Conservation (phyloP, 164 flowering plant species). For the Warburgia ugandensis region DNA sequence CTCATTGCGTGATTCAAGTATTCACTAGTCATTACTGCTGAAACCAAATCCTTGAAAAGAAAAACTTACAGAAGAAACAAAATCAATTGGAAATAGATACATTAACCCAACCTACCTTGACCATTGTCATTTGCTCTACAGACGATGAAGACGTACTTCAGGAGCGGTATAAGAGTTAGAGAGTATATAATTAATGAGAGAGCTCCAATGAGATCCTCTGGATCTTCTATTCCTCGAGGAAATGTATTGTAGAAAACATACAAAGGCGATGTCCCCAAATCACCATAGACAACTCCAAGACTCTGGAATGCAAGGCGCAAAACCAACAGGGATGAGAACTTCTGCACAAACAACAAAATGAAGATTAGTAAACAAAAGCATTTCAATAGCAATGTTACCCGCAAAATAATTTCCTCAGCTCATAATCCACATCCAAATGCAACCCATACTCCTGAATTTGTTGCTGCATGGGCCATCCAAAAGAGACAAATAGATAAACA, state of each 20-base stretch:
- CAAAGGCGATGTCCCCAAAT: constrained; percentile 94
- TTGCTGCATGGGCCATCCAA: background rate
- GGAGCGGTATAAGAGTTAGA: constrained; percentile 74
- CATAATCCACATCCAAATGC: too few relatives aligned
- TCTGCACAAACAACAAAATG: constrained; percentile 48
- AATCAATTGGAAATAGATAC: too few relatives aligned
- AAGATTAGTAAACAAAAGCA: too few relatives aligned
- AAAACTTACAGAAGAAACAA: too few relatives aligned
- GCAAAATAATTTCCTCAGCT: too few relatives aligned
- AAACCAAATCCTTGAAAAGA: too few relatives aligned
- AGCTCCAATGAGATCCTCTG: constrained; percentile 86
- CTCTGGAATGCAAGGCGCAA: constrained; percentile 84
- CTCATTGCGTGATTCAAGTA: too few relatives aligned
- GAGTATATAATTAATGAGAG: constrained; percentile 93
- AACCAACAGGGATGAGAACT: constrained; percentile 63
- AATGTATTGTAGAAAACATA: constrained; percentile 95
- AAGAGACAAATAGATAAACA: constrained; percentile 1
- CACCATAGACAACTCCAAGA: constrained; percentile 95
- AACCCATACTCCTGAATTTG: too few relatives aligned
- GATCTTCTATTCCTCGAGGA: constrained; percentile 51
- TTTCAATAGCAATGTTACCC: too few relatives aligned
- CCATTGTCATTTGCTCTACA: constrained; percentile 88
- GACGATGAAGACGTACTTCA: constrained; percentile 85
- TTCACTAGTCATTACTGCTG: too few relatives aligned
- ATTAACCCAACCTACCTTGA: too few relatives aligned